A percentile compares a stretch with the other conserved stretches of the same genome.
phyloP scores from a whole-genome alignment of 352 stramenopile genomes.

The Globisporangium heterothallicum region DNA sequence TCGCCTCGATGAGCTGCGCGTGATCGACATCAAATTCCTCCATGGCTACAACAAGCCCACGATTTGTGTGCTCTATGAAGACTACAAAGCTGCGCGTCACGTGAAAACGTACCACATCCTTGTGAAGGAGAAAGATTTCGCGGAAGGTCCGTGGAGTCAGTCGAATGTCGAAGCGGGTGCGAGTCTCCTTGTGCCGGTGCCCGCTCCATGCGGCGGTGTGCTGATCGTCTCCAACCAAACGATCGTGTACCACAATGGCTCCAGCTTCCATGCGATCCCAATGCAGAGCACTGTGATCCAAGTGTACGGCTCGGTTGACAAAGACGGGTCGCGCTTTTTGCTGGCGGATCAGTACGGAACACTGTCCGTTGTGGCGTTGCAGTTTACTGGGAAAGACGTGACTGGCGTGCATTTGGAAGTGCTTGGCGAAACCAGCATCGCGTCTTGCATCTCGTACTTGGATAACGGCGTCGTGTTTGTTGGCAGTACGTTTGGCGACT shows the following conservation, averaged over 20 bases:
- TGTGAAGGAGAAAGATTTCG: constrained; percentile 88
- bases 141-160: constrained; percentile 85
- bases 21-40: constrained; percentile 93
- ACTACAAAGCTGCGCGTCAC: constrained; percentile 85
- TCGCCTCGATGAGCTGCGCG: constrained; percentile 87
- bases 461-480: constrained; percentile 95
- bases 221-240: constrained; percentile 90
- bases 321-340: constrained; percentile 85
- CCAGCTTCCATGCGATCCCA: constrained; percentile 86
- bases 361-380: constrained; percentile 85
- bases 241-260: constrained; percentile 89
- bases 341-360: constrained; percentile 88
- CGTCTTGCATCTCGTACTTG: constrained; percentile 90
- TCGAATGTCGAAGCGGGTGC: constrained; percentile 85
- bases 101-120: constrained; percentile 91
- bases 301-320: constrained; percentile 85
- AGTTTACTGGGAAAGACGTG: constrained; percentile 69
- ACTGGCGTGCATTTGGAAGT: constrained; percentile 88
- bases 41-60: constrained; percentile 84
- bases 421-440: constrained; percentile 90
- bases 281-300: constrained; percentile 89
- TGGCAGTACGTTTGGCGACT: constrained; percentile 92
- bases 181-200: constrained; percentile 86
- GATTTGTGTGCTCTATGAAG: constrained; percentile 91
- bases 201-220: constrained; percentile 75